Conservation (phyloP, 2,329 filamentous ascomycete genomes). For the Trichoderma endophyticum region DNA sequence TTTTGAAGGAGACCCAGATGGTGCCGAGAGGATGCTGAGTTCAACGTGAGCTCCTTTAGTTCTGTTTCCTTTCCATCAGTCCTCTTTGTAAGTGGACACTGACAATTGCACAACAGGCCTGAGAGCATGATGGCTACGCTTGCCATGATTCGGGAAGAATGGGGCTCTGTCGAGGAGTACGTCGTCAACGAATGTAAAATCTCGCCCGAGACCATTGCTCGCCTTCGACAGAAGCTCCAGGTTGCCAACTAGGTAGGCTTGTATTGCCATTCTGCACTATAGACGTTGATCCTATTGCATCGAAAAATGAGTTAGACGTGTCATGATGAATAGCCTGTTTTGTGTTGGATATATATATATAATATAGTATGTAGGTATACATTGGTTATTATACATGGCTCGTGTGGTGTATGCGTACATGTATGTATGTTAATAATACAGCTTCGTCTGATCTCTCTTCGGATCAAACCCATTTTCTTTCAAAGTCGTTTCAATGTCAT, state of each 20-base stretch:
- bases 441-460: background rate
- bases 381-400: constrained; percentile 6
- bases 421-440: constrained; percentile 3
- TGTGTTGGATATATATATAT: background rate
- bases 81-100: background rate
- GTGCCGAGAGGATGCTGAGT: constrained; percentile 45
- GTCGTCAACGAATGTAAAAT: constrained; percentile 57
- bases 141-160: constrained; percentile 54
- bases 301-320: background rate
- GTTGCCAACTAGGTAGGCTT: constrained; percentile 26
- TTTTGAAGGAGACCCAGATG: constrained; percentile 44
- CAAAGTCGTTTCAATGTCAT: background rate
- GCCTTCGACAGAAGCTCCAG: constrained; percentile 49
- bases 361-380: background rate
- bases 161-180: constrained; percentile 64
- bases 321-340: constrained; percentile 2
- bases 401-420: background rate
- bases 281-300: background rate
- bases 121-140: constrained; percentile 49
- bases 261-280: background rate
- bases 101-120: constrained; percentile 32
- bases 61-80: background rate
- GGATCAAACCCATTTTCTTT: background rate
- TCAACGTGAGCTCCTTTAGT: constrained; percentile 35
- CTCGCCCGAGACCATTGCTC: constrained; percentile 51